Evolutionary conservation across 2,329 filamentous ascomycete species (phyloP).

Genomic region (Cadophora sp.): DNA sequence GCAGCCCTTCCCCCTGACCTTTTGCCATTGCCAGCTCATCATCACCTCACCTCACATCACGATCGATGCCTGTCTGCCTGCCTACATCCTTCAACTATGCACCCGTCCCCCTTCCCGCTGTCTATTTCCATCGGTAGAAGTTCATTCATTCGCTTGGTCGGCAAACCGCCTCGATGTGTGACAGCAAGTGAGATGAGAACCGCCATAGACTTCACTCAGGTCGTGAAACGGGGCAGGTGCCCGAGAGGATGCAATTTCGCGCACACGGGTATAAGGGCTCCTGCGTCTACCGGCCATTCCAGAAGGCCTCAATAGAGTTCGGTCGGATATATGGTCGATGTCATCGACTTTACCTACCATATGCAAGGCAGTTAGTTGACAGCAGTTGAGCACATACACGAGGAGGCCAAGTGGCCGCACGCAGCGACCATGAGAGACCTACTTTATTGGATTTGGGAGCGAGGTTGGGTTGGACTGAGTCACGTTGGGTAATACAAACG

Average conservation of each 20-base stretch:
- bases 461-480: conserved; percentile 4
- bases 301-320: conserved; percentile 16
- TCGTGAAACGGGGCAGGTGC: conserved; percentile 36
- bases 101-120: conserved; percentile 35
- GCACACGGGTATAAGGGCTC: conserved; percentile 21
- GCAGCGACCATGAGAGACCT: background rate
- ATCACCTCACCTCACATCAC: conserved; percentile 21
- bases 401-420: conserved; percentile 9
- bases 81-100: conserved; percentile 42
- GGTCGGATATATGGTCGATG: background rate
- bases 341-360: background rate
- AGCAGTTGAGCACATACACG: conserved; percentile 7
- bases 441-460: conserved; percentile 8
- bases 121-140: conserved; percentile 21
- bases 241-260: conserved; percentile 12
- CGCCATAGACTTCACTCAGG: conserved; percentile 14
- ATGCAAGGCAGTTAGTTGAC: background rate
- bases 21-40: conserved; percentile 42
- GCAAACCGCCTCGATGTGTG: conserved; percentile 31
- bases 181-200: conserved; percentile 44
- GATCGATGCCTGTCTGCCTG: conserved; percentile 11
- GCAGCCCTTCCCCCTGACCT: background rate
- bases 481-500: conserved; percentile 16
- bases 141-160: conserved; percentile 24
- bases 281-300: conserved; percentile 10